phyloP scores from a whole-genome alignment of 208 protist genomes.

The Trypanosoma scelopori region DNA sequence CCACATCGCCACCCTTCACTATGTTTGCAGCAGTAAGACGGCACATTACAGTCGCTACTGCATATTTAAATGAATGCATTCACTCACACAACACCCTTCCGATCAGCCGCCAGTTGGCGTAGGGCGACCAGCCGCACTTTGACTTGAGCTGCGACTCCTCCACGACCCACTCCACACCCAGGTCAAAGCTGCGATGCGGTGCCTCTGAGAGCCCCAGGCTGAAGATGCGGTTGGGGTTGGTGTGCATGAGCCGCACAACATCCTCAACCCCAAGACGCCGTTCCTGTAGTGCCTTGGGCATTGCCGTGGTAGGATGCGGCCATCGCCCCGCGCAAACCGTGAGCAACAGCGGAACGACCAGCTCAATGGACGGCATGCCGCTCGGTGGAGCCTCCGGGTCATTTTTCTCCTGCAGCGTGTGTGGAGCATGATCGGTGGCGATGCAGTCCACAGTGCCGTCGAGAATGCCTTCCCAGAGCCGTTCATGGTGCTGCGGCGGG shows the following conservation, averaged over 20 bases:
- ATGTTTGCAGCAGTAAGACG: no score
- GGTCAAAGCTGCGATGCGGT: constrained; percentile 46
- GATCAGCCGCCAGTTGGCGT: constrained; percentile 68
- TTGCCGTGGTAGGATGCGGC: constrained; percentile 63
- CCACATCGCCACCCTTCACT: no score
- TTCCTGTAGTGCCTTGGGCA: constrained; percentile 45
- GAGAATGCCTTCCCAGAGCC: constrained; percentile 87
- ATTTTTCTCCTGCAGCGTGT: constrained; percentile 89
- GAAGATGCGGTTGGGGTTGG: constrained; percentile 81
- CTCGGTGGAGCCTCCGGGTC: constrained; percentile 69
- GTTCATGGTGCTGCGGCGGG: constrained; percentile 67
- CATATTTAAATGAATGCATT: background rate
- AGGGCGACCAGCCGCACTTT: constrained; percentile 87
- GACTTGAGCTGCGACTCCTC: constrained; percentile 62
- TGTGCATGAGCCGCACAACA: constrained; percentile 73
- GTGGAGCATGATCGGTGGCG: constrained; percentile 94
- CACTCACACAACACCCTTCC: constrained; percentile 41
- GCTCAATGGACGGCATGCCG: constrained; percentile 92
- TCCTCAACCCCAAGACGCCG: constrained; percentile 39
- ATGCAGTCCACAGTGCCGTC: constrained; percentile 93
- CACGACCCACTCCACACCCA: constrained; percentile 55
- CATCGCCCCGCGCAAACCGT: constrained; percentile 58
- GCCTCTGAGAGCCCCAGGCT: constrained; percentile 31
- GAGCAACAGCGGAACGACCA: constrained; percentile 90
- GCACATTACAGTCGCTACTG: no score